A percentile compares a stretch with the other conserved stretches of the same genome.
Conservation (phyloP, 345 rosid genomes). For the Limnanthes douglasii region DNA sequence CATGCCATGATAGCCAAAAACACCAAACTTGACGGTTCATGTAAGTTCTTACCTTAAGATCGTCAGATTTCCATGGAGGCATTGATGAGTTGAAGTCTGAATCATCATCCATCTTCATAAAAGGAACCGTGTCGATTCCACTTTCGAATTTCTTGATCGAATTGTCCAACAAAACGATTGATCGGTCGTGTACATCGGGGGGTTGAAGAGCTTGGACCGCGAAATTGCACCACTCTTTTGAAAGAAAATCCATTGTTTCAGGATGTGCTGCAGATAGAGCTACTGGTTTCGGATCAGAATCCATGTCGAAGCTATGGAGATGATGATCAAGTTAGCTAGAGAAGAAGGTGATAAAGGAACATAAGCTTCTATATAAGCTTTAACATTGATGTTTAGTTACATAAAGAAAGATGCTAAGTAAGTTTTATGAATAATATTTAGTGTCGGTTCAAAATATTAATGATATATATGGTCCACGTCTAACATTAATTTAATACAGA, state of each 20-base stretch:
- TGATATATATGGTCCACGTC: constrained; percentile 7
- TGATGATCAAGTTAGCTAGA: constrained; percentile 6
- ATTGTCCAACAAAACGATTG: constrained; percentile 31
- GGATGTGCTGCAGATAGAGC: constrained; percentile 82
- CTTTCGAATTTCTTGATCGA: constrained; percentile 29
- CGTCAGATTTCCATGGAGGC: constrained; percentile 81
- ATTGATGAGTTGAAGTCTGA: constrained; percentile 46
- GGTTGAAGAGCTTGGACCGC: constrained; percentile 79
- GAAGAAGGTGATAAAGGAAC: no score
- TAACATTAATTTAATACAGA: background rate
- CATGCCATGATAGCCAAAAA: no score
- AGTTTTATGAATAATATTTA: constrained; percentile 1
- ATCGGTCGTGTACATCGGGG: constrained; percentile 17
- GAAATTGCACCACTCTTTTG: constrained; percentile 76
- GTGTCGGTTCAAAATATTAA: constrained; percentile 6
- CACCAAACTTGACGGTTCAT: no score
- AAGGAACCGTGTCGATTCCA: constrained; percentile 20
- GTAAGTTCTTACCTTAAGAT: constrained; percentile 54
- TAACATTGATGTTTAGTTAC: constrained; percentile 10
- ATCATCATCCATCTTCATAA: constrained; percentile 47
- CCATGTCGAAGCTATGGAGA: constrained; percentile 3
- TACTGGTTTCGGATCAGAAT: constrained; percentile 9
- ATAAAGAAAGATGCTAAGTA: constrained; percentile 6
- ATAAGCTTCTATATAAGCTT: constrained; percentile 3
- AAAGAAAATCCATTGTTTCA: constrained; percentile 83